A percentile compares a stretch with the other conserved stretches of the same genome.
Conservation (phyloP, 345 rosid genomes). For the Bruguiera sexangula region DNA sequence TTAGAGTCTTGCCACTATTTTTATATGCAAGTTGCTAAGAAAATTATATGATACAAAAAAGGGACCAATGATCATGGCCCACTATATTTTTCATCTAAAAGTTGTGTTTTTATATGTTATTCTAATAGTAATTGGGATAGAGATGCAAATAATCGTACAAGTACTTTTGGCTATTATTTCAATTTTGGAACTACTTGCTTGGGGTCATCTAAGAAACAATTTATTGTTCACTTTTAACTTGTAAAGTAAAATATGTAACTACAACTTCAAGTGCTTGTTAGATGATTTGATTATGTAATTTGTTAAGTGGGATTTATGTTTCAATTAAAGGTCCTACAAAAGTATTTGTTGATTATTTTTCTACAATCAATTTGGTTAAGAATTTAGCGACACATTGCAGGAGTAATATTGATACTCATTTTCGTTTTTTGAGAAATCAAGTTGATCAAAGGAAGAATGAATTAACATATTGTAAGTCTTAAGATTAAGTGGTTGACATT, state of each 20-base stretch:
- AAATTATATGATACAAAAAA: neutral
- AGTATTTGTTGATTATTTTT: too few relatives aligned
- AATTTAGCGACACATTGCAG: too few relatives aligned
- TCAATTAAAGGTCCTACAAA: neutral
- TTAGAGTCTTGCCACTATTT: too few relatives aligned
- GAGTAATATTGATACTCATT: too few relatives aligned
- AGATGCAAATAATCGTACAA: neutral
- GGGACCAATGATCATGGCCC: neutral
- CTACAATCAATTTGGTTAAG: too few relatives aligned
- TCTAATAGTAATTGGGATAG: neutral
- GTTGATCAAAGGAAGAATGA: too few relatives aligned
- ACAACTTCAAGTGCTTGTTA: neutral
- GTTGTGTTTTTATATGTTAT: neutral
- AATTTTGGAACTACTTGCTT: neutral
- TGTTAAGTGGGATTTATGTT: neutral
- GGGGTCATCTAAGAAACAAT: neutral
- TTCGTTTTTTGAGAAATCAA: too few relatives aligned
- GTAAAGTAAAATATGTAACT: neutral
- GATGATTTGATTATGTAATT: neutral
- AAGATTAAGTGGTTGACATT: too few relatives aligned
- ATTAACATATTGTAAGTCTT: too few relatives aligned
- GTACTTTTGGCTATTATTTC: neutral
- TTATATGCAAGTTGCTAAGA: neutral
- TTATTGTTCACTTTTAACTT: neutral
- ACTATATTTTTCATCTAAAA: neutral